Base-by-base conservation (phyloP, 2,329 filamentous ascomycete genomes). In the Colletotrichum musicola region DNA sequence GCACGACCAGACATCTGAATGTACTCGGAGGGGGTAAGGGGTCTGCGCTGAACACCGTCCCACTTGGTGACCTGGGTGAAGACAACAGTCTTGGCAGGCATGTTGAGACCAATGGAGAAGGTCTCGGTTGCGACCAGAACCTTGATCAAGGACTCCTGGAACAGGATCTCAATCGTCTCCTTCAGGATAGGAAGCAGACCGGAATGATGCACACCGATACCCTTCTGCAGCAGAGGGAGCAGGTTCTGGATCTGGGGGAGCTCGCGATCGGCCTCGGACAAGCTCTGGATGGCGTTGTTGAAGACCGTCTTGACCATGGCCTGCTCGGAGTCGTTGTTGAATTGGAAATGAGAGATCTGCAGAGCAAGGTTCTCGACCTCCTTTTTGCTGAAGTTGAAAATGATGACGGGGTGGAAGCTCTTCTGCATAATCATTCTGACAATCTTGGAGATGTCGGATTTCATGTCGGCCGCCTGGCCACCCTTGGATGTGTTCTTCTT, bases 51-150 rank as follows among this genome's bases (percentile, higher is more conserved):
- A 6, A 90, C 86, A 65, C 97, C 97, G 77, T 99, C 96, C 77
- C 95, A 99, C 77, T 99, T 99, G 61, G 92, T 92, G 10, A 99
- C 94, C 73, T 93, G 95, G 0, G 96, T 98, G 80, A 99, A 99
- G n/a, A 99, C 95, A 1, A 99, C 96, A 1, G 96, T 99, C 84
- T 98, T 98, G 27, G 96, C 96, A 73, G 96, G 96, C 96, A 99
- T 98, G 85, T 99, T 99, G 67, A 99, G 82, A 69, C 96, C 96
- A 72, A 99, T 99, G 4, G 96, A 98, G 82, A 99, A 99, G 1
- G 96, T 99, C 80, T 99, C 97, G 0, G 96, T 99, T 0, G 96
- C 96, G 71, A 99, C 98, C 1, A 99, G 86, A 10, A 98, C 95
- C 82, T 99, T 99, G 84, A 99, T 97, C 49, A 99, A 83, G 58